Evolutionary conservation across 78 protist species (phyloP), one percentile per base, ranked within the genome.

Genomic region (Dictyostelium intermedium): DNA sequence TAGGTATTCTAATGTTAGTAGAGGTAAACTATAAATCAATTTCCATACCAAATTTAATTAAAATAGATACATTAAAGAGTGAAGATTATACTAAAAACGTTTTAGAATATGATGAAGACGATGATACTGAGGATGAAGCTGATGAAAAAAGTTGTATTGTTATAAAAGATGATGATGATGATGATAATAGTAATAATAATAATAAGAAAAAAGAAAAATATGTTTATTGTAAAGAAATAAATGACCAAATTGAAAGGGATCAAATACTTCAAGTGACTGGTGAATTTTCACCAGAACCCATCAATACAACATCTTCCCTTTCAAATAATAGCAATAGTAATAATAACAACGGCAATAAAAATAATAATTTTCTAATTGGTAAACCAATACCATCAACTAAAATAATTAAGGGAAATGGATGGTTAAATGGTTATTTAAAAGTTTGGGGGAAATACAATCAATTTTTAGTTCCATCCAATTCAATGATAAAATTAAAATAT

Each of bases 381-480:
- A 13, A 25, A n/a, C 69, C 77, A 27, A 77, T 89, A 23, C 79
- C 60, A 39, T 53, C 92, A 27, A 77, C 92, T 1, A 23, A 56
- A 34, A 32, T 41, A 14, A 47, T 60, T 32, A 66, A 80, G 4
- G 43, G 70, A 11, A 32, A 43, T 11, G 93, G 93, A 11, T 89
- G 93, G 93, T 18, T 89, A 30, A 47, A 89, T 89, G 93, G 93
- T 10, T 69, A 39, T 66, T 30, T 89, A 10, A 89, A 89, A 70
- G 47, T 43, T 20, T 89, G 80, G 78, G 86, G 34, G 1, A 45
- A 61, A 30, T 89, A 80, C 34, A 89, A 89, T 66, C 93, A 89
- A 66, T 89, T n/a, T 45, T 32, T 89, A 18, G 16, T 89, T 20
- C 45, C 60, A 0, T 50, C 76, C 27, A 69, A 85, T 47, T 9